Evolutionary conservation across 108 stramenopile species (phyloP).

Genomic region (Hondaea fermentalgiana): DNA sequence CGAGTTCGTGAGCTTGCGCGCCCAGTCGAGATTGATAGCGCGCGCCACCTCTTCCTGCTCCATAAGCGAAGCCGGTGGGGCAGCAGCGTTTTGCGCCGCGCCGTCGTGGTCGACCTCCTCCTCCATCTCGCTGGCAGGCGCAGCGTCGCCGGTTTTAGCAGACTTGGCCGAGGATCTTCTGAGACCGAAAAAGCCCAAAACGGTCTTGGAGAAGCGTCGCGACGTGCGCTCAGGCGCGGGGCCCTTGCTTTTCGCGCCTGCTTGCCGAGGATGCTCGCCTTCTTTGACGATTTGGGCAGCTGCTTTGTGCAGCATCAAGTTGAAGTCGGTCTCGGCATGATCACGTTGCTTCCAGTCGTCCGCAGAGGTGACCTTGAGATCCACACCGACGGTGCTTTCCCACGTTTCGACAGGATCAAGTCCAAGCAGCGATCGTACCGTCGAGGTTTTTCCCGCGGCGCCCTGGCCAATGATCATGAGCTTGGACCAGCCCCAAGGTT

Average conservation of each 20-base stretch:
- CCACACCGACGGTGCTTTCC: background rate
- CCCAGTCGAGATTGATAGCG: background rate
- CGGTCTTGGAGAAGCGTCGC: background rate
- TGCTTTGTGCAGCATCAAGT: background rate
- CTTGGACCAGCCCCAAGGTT: background rate
- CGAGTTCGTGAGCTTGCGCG: background rate
- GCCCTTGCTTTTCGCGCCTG: background rate
- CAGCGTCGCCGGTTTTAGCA: background rate
- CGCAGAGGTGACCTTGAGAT: conserved; percentile 11
- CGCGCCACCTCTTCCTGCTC: background rate
- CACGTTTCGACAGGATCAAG: background rate
- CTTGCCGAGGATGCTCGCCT: background rate
- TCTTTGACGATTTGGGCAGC: background rate
- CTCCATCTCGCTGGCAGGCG: background rate
- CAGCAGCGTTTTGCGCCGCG: background rate
- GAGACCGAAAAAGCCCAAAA: background rate
- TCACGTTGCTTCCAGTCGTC: background rate
- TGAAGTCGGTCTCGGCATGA: background rate
- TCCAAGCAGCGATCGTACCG: background rate
- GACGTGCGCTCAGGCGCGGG: background rate
- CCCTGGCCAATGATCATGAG: conserved; percentile 14
- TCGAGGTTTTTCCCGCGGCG: background rate
- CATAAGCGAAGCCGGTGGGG: background rate
- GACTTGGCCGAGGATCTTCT: no score
- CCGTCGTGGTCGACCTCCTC: background rate